Evolutionary conservation across 2,329 filamentous ascomycete genomes (phyloP), one percentile per base, ranked within the genome.

Genomic region (Fusarium sp.): DNA sequence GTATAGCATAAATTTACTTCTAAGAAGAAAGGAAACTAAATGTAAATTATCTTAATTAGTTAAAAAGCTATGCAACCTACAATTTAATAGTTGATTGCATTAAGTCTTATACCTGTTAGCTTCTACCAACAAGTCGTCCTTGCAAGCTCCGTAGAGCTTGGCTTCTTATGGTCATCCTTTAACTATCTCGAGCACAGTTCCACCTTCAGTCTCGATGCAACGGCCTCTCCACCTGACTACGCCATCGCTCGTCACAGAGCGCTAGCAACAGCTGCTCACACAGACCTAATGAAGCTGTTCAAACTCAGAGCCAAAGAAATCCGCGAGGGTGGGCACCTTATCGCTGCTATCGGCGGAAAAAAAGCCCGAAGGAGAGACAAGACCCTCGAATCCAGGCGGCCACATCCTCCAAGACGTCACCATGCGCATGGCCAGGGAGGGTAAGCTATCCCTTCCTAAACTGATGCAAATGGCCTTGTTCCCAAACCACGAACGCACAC

Each of bases 291-390:
- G 2, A 65, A 63, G 20, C 10, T 65, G 0, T 16, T 63, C 7
- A 57, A 42, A 13, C 45, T 65, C 1, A 42, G 61, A 20, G 61
- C 61, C 0, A 57, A 48, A 8, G 58, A 65, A 7, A 53, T n/a
- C 3, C 27, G 58, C 1, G 20, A 45, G 0, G 61, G 51, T 1
- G 61, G 61, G 1, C 48, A 52, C 5, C 18, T 65, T 0, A 40
- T 65, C 6, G 51, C 46, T 8, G 58, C 61, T 0, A 47, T 65
- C n/a, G 61, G 61, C 13, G 61, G 61, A n/a, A n/a, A n/a, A 65
- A 4, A 61, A 51, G 2, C 57, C 61, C 1, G 44, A 49, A 8
- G 49, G 57, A 4, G 58, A 57, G 20, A 57, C 3, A 9, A 52
- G 18, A 12, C 25, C 32, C 1, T 63, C 61, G 1, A 65, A 51